Evolutionary conservation across 75 land plant species (phyloP).

Genomic region (Isoetes taiwanensis): DNA sequence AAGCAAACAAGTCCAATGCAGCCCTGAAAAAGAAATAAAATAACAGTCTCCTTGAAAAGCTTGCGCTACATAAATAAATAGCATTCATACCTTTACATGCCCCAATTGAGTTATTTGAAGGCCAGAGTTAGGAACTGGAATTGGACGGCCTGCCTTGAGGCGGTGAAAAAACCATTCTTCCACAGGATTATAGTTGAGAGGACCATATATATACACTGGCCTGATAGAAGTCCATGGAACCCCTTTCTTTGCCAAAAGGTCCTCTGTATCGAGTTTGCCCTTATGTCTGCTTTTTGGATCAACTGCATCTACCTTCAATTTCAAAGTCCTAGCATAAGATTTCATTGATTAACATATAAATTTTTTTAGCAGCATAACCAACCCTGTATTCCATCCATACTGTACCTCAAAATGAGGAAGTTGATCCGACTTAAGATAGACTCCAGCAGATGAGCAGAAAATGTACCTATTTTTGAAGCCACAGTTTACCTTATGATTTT

Average conservation of each 20-base stretch:
- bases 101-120: constrained; percentile 92
- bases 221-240: constrained; percentile 86
- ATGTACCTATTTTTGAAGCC: no score
- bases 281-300: constrained; percentile 99
- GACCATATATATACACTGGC: constrained; percentile 97
- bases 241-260: constrained; percentile 46
- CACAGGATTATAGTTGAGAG: constrained; percentile 93
- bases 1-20: background rate
- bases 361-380: background rate
- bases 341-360: background rate
- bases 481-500: background rate
- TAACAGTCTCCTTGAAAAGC: background rate
- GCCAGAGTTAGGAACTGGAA: constrained; percentile 84
- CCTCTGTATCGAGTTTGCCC: constrained; percentile 98
- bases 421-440: constrained; percentile 80
- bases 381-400: background rate
- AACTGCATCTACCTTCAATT: constrained; percentile 66
- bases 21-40: background rate
- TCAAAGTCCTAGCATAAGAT: background rate
- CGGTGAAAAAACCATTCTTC: constrained; percentile 99
- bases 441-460: constrained; percentile 99
- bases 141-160: constrained; percentile 86
- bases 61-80: background rate
- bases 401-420: constrained; percentile 87
- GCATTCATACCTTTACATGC: constrained; percentile 77